Evolutionary conservation across 1,284 basidiomycete species (phyloP), one percentile per base, ranked within the genome.

Genomic region (Rhodotorula sp.): DNA sequence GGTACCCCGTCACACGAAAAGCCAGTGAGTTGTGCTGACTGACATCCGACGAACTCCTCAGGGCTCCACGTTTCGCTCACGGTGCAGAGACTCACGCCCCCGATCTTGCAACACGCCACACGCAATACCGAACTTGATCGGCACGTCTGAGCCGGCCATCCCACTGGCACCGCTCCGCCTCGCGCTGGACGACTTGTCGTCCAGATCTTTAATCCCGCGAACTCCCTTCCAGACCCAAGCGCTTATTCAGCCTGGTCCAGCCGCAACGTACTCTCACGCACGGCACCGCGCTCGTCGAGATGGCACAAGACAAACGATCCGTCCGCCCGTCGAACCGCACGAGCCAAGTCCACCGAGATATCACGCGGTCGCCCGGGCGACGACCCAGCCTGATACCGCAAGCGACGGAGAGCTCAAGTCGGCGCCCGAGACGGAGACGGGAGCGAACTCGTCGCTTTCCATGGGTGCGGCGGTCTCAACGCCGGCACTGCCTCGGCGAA

Each of bases 61-160:
- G 26, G 12, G 16, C 54, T 21, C 52, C 15, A n/a, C 12, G n/a
- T 29, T 31, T n/a, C n/a, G 26, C 54, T 51, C 6, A 16, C 46
- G 68, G 31, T 56, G 34, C 26, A 39, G 66, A 51, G n/a, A 39
- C 71, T 61, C 48, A 46, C 58, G 18, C 51, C 20, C 47, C 23
- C 23, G 7, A n/a, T 34, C n/a, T 46, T 14, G 3, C n/a, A n/a
- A n/a, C n/a, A n/a, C n/a, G n/a, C 26, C 65, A 47, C 79, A 97
- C 93, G 91, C 93, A 74, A 85, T 98, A 77, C 92, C 93, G 81
- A 90, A 90, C 79, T 85, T 99, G 34, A 86, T 98, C 69, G 89
- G 89, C 79, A 92, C 93, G 1, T 90, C 89, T 57, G 95, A 99
- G 82, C 85, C 95, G 66, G 93, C 97, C 78, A 86, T 99, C 54